These are phyloP conservation scores for Zygosaccharomyces sapae DNA, from an alignment of 1,139 yeast species.

Conservation along the genomic window DNA sequence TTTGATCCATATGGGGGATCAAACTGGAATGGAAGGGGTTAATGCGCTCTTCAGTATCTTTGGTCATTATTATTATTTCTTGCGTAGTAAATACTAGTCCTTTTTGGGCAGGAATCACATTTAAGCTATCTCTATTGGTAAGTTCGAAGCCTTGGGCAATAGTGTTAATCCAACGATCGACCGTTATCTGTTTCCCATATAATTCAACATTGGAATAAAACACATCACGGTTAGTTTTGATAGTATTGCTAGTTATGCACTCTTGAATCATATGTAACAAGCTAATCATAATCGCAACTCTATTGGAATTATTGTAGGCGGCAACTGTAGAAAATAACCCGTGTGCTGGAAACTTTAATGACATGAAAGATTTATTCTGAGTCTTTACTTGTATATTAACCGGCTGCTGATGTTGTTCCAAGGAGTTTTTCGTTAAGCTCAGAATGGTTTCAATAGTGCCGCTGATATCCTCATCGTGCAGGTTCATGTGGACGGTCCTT, in stretches of 20 bases:
- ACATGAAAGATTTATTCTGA: slow-evolving; percentile 3
- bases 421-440: slow-evolving; percentile 12
- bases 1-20: slow-evolving; percentile 19
- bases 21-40: slow-evolving; percentile 11
- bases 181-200: slow-evolving; percentile 27
- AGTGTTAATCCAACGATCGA: slow-evolving; percentile 24
- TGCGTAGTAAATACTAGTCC: slow-evolving; percentile 32
- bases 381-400: slow-evolving; percentile 9
- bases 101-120: slow-evolving; percentile 37
- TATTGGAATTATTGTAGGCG: slow-evolving; percentile 9
- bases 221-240: slow-evolving; percentile 35
- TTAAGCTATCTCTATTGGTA: slow-evolving; percentile 18
- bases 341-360: slow-evolving; percentile 1
- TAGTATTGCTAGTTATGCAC: slow-evolving; percentile 10
- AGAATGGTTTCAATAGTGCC: slow-evolving; percentile 15
- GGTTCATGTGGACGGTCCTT: slow-evolving; percentile 8
- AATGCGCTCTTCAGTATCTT: slow-evolving; percentile 11
- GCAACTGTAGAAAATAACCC: slow-evolving; percentile 6
- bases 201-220: slow-evolving; percentile 36
- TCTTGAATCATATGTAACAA: slow-evolving; percentile 18
- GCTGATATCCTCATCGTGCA: slow-evolving; percentile 4
- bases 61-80: slow-evolving; percentile 6
- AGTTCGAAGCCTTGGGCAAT: slow-evolving; percentile 24
- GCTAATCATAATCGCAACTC: slow-evolving; percentile 19
- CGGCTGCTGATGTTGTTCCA: slow-evolving; percentile 14